Conservation (phyloP, 2,329 filamentous ascomycete genomes). For the Xylaria sp. region DNA sequence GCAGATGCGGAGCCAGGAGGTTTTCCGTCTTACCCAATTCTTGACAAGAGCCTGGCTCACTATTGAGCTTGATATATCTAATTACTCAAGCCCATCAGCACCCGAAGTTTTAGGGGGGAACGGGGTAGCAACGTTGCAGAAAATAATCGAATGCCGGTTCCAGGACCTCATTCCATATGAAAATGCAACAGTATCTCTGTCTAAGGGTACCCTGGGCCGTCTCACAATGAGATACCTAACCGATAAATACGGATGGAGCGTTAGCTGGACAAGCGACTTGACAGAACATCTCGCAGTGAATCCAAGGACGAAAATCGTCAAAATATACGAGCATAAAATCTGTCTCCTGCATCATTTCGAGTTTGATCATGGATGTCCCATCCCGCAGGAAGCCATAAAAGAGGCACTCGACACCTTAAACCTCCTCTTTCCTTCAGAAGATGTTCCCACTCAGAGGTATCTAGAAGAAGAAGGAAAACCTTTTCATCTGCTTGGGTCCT, state of each 20-base stretch:
- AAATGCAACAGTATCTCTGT: not conserved
- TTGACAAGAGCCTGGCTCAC: not conserved
- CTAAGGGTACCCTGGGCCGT: not conserved
- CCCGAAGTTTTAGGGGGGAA: not conserved
- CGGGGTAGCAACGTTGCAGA: not conserved
- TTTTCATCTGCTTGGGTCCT: not conserved
- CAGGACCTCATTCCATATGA: not conserved
- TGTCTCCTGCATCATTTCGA: constrained; percentile 5
- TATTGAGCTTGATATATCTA: not conserved
- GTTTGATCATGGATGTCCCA: not conserved
- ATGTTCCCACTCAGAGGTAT: not conserved
- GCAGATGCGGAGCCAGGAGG: not conserved
- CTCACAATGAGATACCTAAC: constrained; percentile 3
- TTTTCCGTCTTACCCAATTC: not conserved
- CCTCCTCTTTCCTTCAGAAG: not conserved
- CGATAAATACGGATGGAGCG: not conserved
- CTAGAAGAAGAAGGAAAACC: not conserved
- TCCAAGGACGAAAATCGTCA: not conserved
- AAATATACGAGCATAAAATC: constrained; percentile 3
- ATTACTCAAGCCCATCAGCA: not conserved
- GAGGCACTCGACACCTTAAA: not conserved
- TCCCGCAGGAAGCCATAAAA: not conserved
- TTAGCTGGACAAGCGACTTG: not conserved
- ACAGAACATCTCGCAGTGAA: not conserved
- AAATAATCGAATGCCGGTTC: not conserved